phyloP scores from a whole-genome alignment of 352 stramenopile species.

The Elongisporangium senticosum region DNA sequence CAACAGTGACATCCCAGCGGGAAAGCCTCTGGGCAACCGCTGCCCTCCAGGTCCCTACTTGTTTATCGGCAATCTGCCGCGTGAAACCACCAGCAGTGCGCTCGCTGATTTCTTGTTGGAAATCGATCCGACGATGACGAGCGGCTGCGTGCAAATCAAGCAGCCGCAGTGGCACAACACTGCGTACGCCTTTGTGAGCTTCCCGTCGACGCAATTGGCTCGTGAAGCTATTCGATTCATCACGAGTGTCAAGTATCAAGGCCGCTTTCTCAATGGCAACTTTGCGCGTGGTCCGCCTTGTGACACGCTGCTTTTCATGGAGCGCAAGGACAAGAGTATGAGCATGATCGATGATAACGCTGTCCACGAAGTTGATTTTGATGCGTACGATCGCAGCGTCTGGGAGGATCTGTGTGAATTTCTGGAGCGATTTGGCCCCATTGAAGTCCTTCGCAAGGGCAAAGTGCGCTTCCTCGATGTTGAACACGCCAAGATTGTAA shows the following conservation, averaged over 20 bases:
- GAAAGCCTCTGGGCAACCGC: not conserved
- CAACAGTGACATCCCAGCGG: not conserved
- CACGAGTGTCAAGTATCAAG: conserved; percentile 27
- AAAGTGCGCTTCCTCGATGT: conserved; percentile 48
- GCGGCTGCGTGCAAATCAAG: conserved; percentile 55
- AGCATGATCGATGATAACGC: conserved; percentile 31
- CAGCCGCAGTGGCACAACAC: conserved; percentile 24
- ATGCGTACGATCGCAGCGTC: conserved; percentile 27
- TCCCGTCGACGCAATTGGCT: conserved; percentile 45
- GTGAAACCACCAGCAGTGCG: conserved; percentile 26
- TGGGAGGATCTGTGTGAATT: conserved; percentile 42
- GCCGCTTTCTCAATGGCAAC: conserved; percentile 43
- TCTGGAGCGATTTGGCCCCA: conserved; percentile 40
- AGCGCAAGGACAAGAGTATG: conserved; percentile 19
- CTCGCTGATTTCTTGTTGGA: conserved; percentile 46
- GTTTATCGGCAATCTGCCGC: conserved; percentile 63
- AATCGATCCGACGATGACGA: conserved; percentile 41
- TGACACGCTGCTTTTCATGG: conserved; percentile 58
- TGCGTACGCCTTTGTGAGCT: conserved; percentile 63
- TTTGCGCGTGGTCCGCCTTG: conserved; percentile 68
- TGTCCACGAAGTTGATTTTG: conserved; percentile 42
- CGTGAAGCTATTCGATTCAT: conserved; percentile 50
- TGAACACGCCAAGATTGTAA: conserved; percentile 55
- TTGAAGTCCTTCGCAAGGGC: conserved; percentile 32
- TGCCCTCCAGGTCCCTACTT: conserved; percentile 67